These are phyloP conservation scores for Coemansia reversa DNA, from an alignment of 192 early-diverging fungal genomes.

Conservation along the genomic window DNA sequence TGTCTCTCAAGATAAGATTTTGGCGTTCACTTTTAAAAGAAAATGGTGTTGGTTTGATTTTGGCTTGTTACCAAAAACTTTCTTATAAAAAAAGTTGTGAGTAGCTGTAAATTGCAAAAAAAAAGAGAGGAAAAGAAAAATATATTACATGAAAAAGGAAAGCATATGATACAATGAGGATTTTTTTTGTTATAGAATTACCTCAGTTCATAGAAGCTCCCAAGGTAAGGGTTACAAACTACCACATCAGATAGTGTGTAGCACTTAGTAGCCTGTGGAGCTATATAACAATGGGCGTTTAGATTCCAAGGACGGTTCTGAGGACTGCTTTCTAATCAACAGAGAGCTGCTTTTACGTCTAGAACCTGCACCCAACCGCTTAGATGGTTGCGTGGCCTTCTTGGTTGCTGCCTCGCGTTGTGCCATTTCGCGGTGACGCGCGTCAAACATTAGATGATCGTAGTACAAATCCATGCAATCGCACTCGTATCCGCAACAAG, in stretches of 20 bases:
- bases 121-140: conserved; percentile 1
- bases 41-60: background rate
- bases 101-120: background rate
- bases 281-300: conserved; percentile 25
- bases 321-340: conserved; percentile 12
- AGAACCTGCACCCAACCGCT: conserved; percentile 10
- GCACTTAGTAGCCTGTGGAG: conserved; percentile 8
- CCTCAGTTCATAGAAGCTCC: background rate
- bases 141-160: conserved; percentile 13
- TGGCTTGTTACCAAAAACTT: too few species aligned
- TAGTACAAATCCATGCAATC: conserved; percentile 54
- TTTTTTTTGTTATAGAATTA: background rate
- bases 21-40: background rate
- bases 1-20: background rate
- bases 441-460: conserved; percentile 55
- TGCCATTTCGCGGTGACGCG: conserved; percentile 36
- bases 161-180: background rate
- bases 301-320: conserved; percentile 12
- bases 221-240: background rate
- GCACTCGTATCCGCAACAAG: conserved; percentile 50
- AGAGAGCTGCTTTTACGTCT: conserved; percentile 29
- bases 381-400: background rate
- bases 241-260: background rate
- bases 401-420: conserved; percentile 18
- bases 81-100: background rate